These are phyloP conservation scores for Gracilaria gracilis DNA, from an alignment of 23 red algal species.

Conservation along the genomic window DNA sequence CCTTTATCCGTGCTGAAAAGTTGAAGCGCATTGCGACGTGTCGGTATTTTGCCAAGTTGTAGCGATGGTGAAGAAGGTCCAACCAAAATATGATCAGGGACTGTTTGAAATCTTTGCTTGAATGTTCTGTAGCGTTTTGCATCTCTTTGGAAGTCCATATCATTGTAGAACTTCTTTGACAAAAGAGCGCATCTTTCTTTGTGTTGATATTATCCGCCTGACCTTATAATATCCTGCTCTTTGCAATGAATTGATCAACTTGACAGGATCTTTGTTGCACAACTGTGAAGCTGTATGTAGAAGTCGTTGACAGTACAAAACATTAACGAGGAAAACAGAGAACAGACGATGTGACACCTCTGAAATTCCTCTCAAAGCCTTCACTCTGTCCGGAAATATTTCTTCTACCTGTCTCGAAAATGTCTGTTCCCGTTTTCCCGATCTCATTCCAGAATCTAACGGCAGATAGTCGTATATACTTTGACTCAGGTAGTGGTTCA, in stretches of 20 bases:
- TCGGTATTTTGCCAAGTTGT: not conserved
- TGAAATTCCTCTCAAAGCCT: not conserved
- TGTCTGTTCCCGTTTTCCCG: constrained; percentile 9
- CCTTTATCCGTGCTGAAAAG: not conserved
- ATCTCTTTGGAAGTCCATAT: not conserved
- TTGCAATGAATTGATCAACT: not conserved
- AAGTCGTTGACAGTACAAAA: not conserved
- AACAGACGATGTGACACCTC: not conserved
- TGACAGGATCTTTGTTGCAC: not conserved
- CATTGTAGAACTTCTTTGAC: not conserved
- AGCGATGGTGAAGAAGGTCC: not conserved
- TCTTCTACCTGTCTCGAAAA: not conserved
- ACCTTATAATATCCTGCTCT: not conserved
- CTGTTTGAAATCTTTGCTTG: not conserved
- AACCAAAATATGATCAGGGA: not conserved
- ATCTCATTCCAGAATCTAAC: constrained; percentile 15
- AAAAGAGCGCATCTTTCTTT: not conserved
- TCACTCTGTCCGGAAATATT: constrained; percentile 6
- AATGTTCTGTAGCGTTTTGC: not conserved
- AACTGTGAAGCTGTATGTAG: not conserved
- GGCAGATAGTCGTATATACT: not conserved
- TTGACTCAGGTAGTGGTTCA: not conserved
- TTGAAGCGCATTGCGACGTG: not conserved
- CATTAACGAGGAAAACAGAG: not conserved
- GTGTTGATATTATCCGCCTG: not conserved